These are phyloP conservation scores for Megacollybia platyphylla DNA, from an alignment of 1,284 basidiomycete species.

Conservation along the genomic window DNA sequence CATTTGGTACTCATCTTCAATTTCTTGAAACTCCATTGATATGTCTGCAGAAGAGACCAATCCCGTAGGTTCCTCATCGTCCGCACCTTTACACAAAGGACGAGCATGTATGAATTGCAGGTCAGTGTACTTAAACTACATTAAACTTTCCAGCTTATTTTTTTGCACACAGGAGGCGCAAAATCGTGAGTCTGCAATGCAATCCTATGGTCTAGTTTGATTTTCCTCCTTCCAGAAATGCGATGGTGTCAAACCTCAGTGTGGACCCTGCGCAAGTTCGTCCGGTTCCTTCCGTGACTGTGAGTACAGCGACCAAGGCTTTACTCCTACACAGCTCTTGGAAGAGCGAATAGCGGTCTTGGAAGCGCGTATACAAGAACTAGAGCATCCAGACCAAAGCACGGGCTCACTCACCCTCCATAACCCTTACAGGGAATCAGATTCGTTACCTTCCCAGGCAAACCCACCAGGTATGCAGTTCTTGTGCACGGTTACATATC, in stretches of 20 bases:
- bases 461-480: too few species aligned
- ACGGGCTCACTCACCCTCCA: conserved; percentile 7
- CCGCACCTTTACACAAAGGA: not conserved
- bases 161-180: conserved; percentile 15
- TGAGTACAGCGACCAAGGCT: conserved; percentile 22
- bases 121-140: not conserved
- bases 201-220: not conserved
- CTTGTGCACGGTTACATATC: too few species aligned
- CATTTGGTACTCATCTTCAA: too few species aligned
- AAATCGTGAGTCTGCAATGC: conserved; percentile 15
- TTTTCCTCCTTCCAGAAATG: conserved; percentile 18
- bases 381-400: conserved; percentile 9
- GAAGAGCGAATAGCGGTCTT: conserved; percentile 23
- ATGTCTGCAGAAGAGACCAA: not conserved
- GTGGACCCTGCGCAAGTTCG: conserved; percentile 20
- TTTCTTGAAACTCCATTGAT: too few species aligned
- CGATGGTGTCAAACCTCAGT: conserved; percentile 22
- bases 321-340: conserved; percentile 20
- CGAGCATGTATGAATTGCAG: conserved; percentile 8
- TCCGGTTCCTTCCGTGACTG: conserved; percentile 21
- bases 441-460: not conserved
- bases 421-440: conserved; percentile 4
- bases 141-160: not conserved
- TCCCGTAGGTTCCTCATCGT: not conserved
- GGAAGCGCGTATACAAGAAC: conserved; percentile 21